Conservation (phyloP, 2,329 filamentous ascomycete genomes). For the Sporothrix dimorphospora region DNA sequence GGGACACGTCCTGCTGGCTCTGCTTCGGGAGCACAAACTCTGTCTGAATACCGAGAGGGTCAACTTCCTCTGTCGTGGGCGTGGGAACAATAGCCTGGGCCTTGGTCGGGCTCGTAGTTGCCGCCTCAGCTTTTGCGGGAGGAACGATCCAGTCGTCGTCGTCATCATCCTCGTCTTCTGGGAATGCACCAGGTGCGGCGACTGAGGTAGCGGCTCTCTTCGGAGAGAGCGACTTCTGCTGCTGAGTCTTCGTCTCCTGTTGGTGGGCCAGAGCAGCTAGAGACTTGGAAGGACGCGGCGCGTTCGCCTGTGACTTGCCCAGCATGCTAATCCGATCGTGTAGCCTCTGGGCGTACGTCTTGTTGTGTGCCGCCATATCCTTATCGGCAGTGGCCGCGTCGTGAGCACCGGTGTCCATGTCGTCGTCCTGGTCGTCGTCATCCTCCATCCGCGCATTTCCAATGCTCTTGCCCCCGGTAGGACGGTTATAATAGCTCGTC, state of each 20-base stretch:
- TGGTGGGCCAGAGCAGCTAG: conserved; percentile 41
- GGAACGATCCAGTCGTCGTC: conserved; percentile 67
- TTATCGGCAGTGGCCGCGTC: conserved; percentile 47
- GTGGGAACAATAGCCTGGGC: conserved; percentile 61
- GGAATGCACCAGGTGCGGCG: conserved; percentile 62
- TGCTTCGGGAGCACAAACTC: conserved; percentile 49
- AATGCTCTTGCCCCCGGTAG: conserved; percentile 73
- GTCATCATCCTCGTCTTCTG: conserved; percentile 54
- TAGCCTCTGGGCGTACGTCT: conserved; percentile 89
- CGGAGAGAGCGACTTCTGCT: conserved; percentile 22
- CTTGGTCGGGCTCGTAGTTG: conserved; percentile 55
- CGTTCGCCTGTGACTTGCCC: conserved; percentile 59
- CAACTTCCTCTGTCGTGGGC: conserved; percentile 61
- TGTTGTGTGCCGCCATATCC: conserved; percentile 67
- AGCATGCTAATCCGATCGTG: conserved; percentile 87
- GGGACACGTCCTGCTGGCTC: conserved; percentile 40
- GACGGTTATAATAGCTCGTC: conserved; percentile 72
- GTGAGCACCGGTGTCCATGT: conserved; percentile 56
- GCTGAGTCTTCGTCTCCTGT: conserved; percentile 34
- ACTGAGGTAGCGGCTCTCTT: conserved; percentile 30
- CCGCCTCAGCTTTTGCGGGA: conserved; percentile 49
- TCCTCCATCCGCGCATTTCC: conserved; percentile 53
- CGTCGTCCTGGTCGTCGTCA: conserved; percentile 51
- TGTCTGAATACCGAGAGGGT: conserved; percentile 38
- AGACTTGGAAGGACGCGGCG: conserved; percentile 53